These are phyloP conservation scores for Ceratocystis papillata DNA, from an alignment of 2,329 filamentous ascomycete species.

Conservation along the genomic window DNA sequence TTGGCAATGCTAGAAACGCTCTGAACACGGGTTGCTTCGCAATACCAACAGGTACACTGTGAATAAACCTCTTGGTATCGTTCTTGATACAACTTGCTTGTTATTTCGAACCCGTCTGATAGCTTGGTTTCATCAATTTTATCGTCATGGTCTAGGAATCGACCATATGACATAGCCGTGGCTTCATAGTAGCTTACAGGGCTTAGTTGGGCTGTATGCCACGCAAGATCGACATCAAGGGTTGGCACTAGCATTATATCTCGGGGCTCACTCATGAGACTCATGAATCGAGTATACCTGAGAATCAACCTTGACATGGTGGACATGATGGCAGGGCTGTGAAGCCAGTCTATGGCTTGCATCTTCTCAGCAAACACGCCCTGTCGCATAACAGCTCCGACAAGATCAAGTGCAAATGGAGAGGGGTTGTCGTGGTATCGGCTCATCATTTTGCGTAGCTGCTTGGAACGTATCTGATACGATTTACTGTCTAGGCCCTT, in stretches of 20 bases:
- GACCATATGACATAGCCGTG: conserved; percentile 38
- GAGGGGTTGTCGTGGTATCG: conserved; percentile 60
- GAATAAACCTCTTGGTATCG: conserved; percentile 56
- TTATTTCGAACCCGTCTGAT: conserved; percentile 58
- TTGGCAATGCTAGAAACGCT: conserved; percentile 36
- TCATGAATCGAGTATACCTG: conserved; percentile 56
- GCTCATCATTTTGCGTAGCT: conserved; percentile 55
- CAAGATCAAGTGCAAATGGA: conserved; percentile 53
- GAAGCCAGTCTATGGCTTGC: conserved; percentile 64
- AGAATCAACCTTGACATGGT: conserved; percentile 55
- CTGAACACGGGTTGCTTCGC: conserved; percentile 44
- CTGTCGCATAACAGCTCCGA: conserved; percentile 55
- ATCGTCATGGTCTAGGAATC: conserved; percentile 73
- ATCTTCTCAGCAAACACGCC: conserved; percentile 61
- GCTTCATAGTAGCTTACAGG: conserved; percentile 52
- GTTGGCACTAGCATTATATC: conserved; percentile 52
- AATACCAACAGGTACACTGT: conserved; percentile 76
- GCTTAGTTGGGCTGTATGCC: conserved; percentile 70
- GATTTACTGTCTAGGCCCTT: not conserved
- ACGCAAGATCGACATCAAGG: conserved; percentile 62
- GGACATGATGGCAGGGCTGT: conserved; percentile 51
- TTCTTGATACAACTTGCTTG: conserved; percentile 57
- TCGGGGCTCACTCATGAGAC: conserved; percentile 43
- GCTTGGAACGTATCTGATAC: not conserved
- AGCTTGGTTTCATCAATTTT: conserved; percentile 62